Base-by-base conservation (phyloP, 2,329 filamentous ascomycete species). In the Lachnellula arida region DNA sequence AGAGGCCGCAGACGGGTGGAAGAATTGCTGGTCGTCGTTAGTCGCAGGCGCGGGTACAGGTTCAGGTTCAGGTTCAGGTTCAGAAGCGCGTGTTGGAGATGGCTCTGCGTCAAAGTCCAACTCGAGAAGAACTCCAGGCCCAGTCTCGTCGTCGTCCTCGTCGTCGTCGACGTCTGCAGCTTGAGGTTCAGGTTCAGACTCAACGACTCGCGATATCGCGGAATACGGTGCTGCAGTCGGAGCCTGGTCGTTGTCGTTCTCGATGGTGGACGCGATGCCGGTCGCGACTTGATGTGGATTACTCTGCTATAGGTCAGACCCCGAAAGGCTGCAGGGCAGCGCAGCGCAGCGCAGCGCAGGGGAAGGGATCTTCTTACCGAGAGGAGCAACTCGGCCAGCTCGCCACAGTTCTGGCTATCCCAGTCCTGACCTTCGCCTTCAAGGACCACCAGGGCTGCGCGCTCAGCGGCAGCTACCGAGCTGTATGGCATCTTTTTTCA, bases 391-490 rank as follows among this genome's bases (percentile, higher is more conserved):
- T 54, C 46, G 39, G 60, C 57, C 23, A 58, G 25, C 5, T 48
- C 15, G 14, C 39, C 8, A 28, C 62, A 64, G 23, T 44, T 14
- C 51, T 64, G 62, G 11, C 60, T 60, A 11, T 64, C 60, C n/a
- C 53, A 60, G n/a, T 62, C 56, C 4, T 49, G 6, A 4, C 43
- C 46, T 34, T 54, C 46, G 5, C 56, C 60, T 32, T 59, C 51
- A 14, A 59, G 11, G n/a, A 53, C 59, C 35, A 55, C 49, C 9
- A 59, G 11, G 17, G 55, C 59, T 44, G 57, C 57, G 23, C 48
- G 43, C 14, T 35, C 51, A 7, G 50, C 50, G 4, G 32, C 32
- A 4, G 17, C 39, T 14, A 53, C 3, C 3, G 50, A 49, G 15
- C n/a, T 14, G 23, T 40, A 49, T 49, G 19, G 32, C 46, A 46